Conservation (phyloP, 768 basidiomycete species). For the Lentinula sp. region DNA sequence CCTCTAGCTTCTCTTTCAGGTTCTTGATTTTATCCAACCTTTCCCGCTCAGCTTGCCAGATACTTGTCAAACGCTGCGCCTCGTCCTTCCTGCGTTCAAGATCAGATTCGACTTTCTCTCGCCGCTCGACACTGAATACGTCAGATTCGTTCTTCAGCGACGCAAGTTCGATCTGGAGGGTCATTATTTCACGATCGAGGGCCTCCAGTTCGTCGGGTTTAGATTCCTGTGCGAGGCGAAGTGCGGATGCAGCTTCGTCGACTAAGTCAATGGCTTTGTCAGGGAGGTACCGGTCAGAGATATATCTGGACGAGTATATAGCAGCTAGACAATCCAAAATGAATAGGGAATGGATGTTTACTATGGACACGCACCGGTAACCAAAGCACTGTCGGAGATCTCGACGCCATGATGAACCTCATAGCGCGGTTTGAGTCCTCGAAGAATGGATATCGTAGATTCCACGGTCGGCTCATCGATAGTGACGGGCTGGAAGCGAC, state of each 20-base stretch:
- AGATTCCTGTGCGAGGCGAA: conserved; percentile 83
- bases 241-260: conserved; percentile 86
- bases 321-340: conserved; percentile 48
- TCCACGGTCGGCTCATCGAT: conserved; percentile 88
- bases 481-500: conserved; percentile 84
- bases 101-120: conserved; percentile 58
- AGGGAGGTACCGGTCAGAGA: conserved; percentile 82
- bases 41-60: conserved; percentile 79
- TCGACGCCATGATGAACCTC: conserved; percentile 94
- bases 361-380: conserved; percentile 53
- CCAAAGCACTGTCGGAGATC: conserved; percentile 82
- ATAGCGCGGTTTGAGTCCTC: conserved; percentile 78
- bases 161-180: conserved; percentile 85
- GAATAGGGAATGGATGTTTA: not conserved
- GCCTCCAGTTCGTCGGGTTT: conserved; percentile 83
- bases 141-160: conserved; percentile 86
- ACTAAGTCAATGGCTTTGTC: conserved; percentile 92
- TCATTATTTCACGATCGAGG: conserved; percentile 79
- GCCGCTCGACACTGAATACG: conserved; percentile 73
- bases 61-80: conserved; percentile 49
- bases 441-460: conserved; percentile 79
- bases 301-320: conserved; percentile 78
- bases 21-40: conserved; percentile 66
- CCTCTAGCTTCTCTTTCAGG: conserved; percentile 69
- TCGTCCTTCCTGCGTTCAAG: conserved; percentile 56